Conservation (phyloP, 805 yeast genomes). For the Wickerhamiella vanderwaltii region DNA sequence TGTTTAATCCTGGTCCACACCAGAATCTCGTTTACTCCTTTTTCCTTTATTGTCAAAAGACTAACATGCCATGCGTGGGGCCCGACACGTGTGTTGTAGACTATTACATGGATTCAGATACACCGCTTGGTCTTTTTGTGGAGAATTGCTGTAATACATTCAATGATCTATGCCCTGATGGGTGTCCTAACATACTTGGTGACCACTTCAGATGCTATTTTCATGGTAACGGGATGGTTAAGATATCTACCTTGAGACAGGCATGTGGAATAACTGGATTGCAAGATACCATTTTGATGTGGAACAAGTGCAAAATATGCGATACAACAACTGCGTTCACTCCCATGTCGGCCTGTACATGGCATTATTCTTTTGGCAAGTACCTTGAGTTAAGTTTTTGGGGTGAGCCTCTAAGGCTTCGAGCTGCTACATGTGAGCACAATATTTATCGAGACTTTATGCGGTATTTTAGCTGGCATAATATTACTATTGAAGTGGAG, state of each 20-base stretch:
- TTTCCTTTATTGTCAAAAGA: constrained; percentile 58
- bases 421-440: constrained; percentile 63
- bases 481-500: constrained; percentile 66
- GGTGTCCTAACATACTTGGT: constrained; percentile 56
- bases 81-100: constrained; percentile 78
- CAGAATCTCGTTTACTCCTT: constrained; percentile 68
- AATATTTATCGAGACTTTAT: constrained; percentile 72
- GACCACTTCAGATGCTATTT: constrained; percentile 81
- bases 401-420: constrained; percentile 42
- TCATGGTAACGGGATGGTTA: constrained; percentile 76
- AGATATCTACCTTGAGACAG: constrained; percentile 54
- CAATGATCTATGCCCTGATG: constrained; percentile 57
- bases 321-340: constrained; percentile 60
- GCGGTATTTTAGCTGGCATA: constrained; percentile 72
- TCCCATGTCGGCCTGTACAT: constrained; percentile 75
- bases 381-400: constrained; percentile 78
- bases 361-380: constrained; percentile 88
- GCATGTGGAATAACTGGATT: constrained; percentile 46
- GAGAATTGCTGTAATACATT: constrained; percentile 69
- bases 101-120: constrained; percentile 82
- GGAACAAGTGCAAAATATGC: constrained; percentile 86
- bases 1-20: constrained; percentile 60
- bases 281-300: constrained; percentile 62
- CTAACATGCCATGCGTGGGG: constrained; percentile 86
- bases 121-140: constrained; percentile 76